These are phyloP conservation scores for Lindgomyces ingoldianus DNA, from an alignment of 495 filamentous ascomycete species.

Conservation along the genomic window DNA sequence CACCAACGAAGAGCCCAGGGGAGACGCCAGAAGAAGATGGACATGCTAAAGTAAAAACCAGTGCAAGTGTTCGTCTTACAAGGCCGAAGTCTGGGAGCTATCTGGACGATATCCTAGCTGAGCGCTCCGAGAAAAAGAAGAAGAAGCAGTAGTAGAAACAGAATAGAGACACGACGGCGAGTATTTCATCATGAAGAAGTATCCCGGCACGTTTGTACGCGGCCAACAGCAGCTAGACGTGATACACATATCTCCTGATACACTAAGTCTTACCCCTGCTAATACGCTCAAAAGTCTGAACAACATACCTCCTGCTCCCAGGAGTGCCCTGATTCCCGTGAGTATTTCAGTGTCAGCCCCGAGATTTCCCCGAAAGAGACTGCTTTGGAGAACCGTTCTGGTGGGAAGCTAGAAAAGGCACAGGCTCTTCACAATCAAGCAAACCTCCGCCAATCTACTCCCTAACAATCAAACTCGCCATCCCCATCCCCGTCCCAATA, in stretches of 20 bases:
- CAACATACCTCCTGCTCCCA: not conserved
- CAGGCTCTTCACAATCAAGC: not conserved
- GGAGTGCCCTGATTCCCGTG: not conserved
- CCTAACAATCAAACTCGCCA: constrained; percentile 50
- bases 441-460: constrained; percentile 32
- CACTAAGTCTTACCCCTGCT: not conserved
- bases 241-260: too few relatives aligned
- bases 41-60: not conserved
- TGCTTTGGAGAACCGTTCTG: too few relatives aligned
- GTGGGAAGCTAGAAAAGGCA: too few relatives aligned
- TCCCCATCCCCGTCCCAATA: constrained; percentile 52
- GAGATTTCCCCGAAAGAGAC: not conserved
- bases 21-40: not conserved
- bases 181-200: too few relatives aligned
- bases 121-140: constrained; percentile 48
- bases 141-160: constrained; percentile 40
- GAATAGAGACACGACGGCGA: not conserved
- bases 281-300: not conserved
- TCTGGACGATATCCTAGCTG: constrained; percentile 44
- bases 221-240: too few relatives aligned
- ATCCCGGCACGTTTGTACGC: too few relatives aligned
- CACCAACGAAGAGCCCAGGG: not conserved
- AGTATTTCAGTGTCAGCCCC: not conserved
- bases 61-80: not conserved
- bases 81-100: constrained; percentile 32